Conservation (phyloP, 306 rosid genomes). For the Cicer chorassanicum region DNA sequence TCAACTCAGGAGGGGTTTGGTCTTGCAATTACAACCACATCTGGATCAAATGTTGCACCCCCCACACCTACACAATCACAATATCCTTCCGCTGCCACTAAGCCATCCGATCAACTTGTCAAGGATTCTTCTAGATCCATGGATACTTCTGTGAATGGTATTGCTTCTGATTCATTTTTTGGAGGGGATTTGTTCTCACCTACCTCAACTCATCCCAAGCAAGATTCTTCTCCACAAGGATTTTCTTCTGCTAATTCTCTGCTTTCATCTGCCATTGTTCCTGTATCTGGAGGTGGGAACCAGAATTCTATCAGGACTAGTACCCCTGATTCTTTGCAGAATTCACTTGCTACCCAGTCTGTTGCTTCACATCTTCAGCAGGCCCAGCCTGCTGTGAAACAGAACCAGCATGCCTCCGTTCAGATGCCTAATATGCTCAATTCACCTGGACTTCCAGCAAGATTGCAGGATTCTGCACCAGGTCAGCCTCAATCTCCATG, state of each 20-base stretch:
- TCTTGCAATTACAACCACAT: constrained; percentile 50
- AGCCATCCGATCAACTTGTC: constrained; percentile 54
- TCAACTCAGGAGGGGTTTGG: constrained; percentile 62
- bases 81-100: constrained; percentile 55
- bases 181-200: constrained; percentile 82
- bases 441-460: constrained; percentile 57
- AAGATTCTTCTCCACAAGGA: constrained; percentile 57
- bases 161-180: constrained; percentile 65
- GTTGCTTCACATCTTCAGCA: constrained; percentile 60
- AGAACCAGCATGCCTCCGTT: constrained; percentile 55
- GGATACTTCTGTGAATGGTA: constrained; percentile 66
- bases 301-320: constrained; percentile 58
- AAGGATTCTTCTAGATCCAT: constrained; percentile 58
- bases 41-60: constrained; percentile 59
- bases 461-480: constrained; percentile 63
- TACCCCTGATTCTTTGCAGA: constrained; percentile 56
- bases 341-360: constrained; percentile 59
- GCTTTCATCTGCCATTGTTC: constrained; percentile 58
- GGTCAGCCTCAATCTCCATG: constrained; percentile 70
- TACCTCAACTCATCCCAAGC: constrained; percentile 60
- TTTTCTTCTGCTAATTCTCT: constrained; percentile 51
- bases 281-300: constrained; percentile 59
- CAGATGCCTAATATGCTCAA: constrained; percentile 48
- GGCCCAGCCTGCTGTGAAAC: constrained; percentile 55
- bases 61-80: constrained; percentile 60